These are phyloP conservation scores for Polytrichum formosum DNA, from an alignment of 225 moss, liverwort and hornwort species.

Conservation along the genomic window DNA sequence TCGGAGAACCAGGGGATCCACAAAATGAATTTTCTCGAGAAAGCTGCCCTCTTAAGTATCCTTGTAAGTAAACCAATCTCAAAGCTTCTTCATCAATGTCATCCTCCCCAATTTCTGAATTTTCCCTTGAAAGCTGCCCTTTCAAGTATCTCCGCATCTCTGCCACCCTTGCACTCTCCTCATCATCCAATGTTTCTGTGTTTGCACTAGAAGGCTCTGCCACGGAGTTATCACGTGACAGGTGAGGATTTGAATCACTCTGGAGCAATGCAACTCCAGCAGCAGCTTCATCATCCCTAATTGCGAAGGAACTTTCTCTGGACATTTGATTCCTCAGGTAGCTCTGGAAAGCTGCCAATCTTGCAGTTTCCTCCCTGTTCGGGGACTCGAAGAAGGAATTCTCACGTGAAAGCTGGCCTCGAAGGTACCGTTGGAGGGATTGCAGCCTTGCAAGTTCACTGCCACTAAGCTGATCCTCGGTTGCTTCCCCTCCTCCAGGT, in stretches of 20 bases:
- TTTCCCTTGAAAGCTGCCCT: slow-evolving; percentile 4
- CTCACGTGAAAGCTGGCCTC: slow-evolving; percentile 26
- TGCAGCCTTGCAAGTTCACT: slow-evolving; percentile 21
- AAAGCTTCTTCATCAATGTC: slow-evolving; percentile 21
- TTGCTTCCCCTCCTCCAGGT: slow-evolving; percentile 2
- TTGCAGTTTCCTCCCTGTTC: slow-evolving; percentile 23
- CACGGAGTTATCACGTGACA: not conserved
- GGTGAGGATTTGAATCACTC: not conserved
- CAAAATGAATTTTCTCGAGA: slow-evolving; percentile 28
- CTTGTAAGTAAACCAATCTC: slow-evolving; percentile 26
- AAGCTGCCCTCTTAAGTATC: slow-evolving; percentile 42
- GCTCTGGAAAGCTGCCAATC: slow-evolving; percentile 22
- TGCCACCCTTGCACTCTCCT: slow-evolving; percentile 23
- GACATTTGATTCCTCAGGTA: slow-evolving; percentile 23
- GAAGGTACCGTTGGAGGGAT: slow-evolving; percentile 32
- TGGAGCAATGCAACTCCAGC: not conserved
- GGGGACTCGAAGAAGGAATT: slow-evolving; percentile 1
- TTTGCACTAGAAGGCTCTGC: slow-evolving; percentile 4
- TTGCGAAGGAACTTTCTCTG: slow-evolving; percentile 14
- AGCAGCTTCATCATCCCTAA: not conserved
- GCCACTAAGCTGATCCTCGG: slow-evolving; percentile 13
- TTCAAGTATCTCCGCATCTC: slow-evolving; percentile 6
- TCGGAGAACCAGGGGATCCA: slow-evolving; percentile 24
- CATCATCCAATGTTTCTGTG: slow-evolving; percentile 7
- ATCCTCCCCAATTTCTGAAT: slow-evolving; percentile 17